Evolutionary conservation across 2,329 filamentous ascomycete species (phyloP).

Genomic region (Pseudocercospora fijiensis): DNA sequence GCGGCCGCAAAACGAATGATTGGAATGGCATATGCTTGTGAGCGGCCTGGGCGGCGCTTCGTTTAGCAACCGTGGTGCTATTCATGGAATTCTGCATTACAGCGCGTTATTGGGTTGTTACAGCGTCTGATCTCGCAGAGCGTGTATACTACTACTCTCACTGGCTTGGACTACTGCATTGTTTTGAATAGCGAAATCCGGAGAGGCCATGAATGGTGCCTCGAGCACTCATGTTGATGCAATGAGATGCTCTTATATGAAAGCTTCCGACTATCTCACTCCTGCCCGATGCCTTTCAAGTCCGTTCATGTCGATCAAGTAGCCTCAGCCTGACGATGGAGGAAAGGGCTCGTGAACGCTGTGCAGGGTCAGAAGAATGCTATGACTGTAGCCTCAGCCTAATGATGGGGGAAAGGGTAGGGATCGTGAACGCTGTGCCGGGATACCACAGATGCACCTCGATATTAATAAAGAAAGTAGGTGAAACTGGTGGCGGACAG

Average conservation of each 20-base stretch:
- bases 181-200: conserved; percentile 4
- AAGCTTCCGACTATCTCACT: background rate
- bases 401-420: background rate
- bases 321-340: background rate
- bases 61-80: background rate
- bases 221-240: background rate
- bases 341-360: background rate
- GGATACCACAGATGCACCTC: background rate
- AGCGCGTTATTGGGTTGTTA: conserved; percentile 4
- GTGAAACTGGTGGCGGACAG: background rate
- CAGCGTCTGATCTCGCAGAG: conserved; percentile 4
- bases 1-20: background rate
- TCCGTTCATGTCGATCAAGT: no score
- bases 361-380: no score
- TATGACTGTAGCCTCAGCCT: background rate
- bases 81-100: conserved; percentile 2
- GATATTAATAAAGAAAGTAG: background rate
- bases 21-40: background rate
- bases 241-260: background rate
- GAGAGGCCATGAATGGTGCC: background rate
- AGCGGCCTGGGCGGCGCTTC: background rate
- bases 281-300: no score
- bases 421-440: no score
- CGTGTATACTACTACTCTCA: conserved; percentile 9
- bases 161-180: conserved; percentile 7